Base-by-base conservation (phyloP, 1,284 basidiomycete genomes). In the Rhodotorula sp. region DNA sequence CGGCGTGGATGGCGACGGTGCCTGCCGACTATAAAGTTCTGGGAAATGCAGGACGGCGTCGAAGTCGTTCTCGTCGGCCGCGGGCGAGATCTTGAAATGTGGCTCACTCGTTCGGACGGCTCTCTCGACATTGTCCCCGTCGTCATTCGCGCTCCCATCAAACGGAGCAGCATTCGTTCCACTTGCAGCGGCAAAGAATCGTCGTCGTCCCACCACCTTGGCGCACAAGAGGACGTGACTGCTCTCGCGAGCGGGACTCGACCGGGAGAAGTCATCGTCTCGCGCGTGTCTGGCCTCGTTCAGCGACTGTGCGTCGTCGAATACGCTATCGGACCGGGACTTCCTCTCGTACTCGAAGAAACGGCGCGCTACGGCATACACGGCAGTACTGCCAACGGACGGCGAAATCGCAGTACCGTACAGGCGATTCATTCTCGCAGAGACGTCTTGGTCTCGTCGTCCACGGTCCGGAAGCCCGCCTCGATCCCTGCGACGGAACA, bases 401-500 rank as follows among this genome's bases (percentile, higher is more conserved):
- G 44, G 37, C 44, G 15, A 6, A 42, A 46, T 20, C 54, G 60
- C 29, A 69, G 57, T 4, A 46, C 53, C 4, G 64, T 72, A 1
- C 73, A 74, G 48, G 63, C 73, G 22, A 42, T 74, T 4, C 15
- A 56, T 24, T 58, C 66, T 2, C 26, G 10, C 17, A 30, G 45
- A 6, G 53, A 30, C 26, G 17, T 69, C 5, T 42, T 74, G n/a
- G 65, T 49, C 33, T 29, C 65, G 2, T 67, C 73, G 0, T 53
- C 63, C 20, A 69, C 67, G 2, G 60, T 37, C 4, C 63, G 59
- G 3, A 33, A 60, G 3, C 63, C 42, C 24, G 46, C 26, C 1
- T 5, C 37, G 33, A 2, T n/a, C 12, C 6, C n/a, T 46, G 7
- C 24, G 5, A 17, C 29, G 15, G 45, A 46, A 7, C 29, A 30